These are phyloP conservation scores for Chondrus crispus DNA, from an alignment of 23 red algal species.

Conservation along the genomic window DNA sequence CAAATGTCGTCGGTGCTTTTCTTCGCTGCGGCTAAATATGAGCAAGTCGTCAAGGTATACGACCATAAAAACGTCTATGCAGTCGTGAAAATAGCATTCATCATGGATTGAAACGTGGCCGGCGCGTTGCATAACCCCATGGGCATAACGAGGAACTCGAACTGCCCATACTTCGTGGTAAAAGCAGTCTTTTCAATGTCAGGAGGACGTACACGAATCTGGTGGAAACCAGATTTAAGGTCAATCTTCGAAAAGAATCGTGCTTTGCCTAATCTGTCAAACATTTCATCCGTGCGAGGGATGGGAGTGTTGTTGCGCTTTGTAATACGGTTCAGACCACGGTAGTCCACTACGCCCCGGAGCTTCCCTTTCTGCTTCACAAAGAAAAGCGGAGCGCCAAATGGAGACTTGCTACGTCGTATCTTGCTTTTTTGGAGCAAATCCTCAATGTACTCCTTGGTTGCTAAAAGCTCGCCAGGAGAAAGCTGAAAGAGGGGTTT, in stretches of 20 bases:
- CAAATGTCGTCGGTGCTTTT: neutral
- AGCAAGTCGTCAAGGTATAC: neutral
- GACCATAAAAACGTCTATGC: neutral
- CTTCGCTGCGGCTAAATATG: neutral
- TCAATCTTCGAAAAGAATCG: neutral
- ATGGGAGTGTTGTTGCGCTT: neutral
- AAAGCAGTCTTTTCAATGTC: neutral
- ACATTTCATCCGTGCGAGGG: neutral
- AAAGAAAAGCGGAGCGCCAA: neutral
- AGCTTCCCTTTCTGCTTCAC: neutral
- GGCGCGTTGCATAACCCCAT: neutral
- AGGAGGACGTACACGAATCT: neutral
- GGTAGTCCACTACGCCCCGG: neutral
- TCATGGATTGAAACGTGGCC: neutral
- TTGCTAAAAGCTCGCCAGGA: neutral
- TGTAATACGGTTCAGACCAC: neutral
- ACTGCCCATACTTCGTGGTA: neutral
- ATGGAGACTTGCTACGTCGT: neutral
- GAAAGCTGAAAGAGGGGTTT: neutral
- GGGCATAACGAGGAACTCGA: neutral
- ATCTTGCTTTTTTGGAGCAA: neutral
- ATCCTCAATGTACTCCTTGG: neutral
- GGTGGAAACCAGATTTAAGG: neutral
- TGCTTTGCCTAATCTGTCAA: neutral
- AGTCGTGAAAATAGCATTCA: neutral